Evolutionary conservation across 177 flowering plant species (phyloP).

Genomic region (Vitis hybrid): DNA sequence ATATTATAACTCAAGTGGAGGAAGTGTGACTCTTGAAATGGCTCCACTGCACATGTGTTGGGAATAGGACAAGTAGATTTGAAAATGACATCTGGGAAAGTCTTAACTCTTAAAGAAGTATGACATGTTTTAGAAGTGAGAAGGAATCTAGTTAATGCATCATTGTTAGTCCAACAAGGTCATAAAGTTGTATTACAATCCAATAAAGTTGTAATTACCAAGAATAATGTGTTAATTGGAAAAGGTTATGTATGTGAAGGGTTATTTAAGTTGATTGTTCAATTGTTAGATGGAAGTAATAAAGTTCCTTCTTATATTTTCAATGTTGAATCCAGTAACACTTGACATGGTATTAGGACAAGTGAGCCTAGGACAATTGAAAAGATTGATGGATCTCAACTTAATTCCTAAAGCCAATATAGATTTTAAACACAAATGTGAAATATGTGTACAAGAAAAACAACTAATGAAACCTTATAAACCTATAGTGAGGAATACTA

Average conservation of each 20-base stretch:
- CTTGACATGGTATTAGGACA: not conserved
- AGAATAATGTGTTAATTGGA: not conserved
- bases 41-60: not conserved
- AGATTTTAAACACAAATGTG: too few relatives aligned
- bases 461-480: too few relatives aligned
- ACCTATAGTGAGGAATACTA: too few relatives aligned
- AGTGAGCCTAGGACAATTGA: too few relatives aligned
- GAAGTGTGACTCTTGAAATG: too few relatives aligned
- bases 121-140: not conserved
- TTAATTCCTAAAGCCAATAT: not conserved
- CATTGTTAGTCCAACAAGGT: not conserved
- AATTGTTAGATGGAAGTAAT: not conserved
- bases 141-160: not conserved
- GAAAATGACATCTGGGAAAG: too few relatives aligned
- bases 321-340: not conserved
- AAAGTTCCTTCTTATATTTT: not conserved
- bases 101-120: not conserved
- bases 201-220: not conserved
- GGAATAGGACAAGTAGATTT: not conserved
- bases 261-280: not conserved
- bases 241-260: not conserved
- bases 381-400: too few relatives aligned
- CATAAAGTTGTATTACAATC: not conserved
- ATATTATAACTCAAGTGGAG: too few relatives aligned
- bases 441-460: too few relatives aligned